Evolutionary conservation across 192 early-diverging fungal species (phyloP), one percentile per base, ranked within the genome.

Genomic region (Linnemannia schmuckeri): DNA sequence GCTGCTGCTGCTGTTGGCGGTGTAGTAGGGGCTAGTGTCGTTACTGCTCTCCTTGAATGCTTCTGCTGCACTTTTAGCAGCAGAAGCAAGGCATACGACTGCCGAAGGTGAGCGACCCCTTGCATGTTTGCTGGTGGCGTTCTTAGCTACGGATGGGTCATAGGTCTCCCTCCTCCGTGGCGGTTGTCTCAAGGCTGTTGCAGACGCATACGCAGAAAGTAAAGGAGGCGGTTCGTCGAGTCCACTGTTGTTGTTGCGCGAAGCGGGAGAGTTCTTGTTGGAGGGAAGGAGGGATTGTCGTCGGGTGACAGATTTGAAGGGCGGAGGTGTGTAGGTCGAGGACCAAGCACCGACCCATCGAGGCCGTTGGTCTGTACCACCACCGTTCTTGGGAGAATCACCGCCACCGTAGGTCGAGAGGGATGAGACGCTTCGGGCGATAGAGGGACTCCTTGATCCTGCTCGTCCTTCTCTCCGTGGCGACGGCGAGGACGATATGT

Each of bases 341-440:
- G 80, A 82, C 80, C 80, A 82, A 41, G 80, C 42, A 0, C 80
- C 74, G 9, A 82, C 80, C 80, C 80, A 82, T 13, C 74, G 61
- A 17, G 80, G 80, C 22, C 80, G 63, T 27, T 82, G 66, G 4
- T 80, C 46, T 30, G 41, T 49, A 38, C 72, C 52, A 38, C 52
- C 22, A 52, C 42, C 37, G 41, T 52, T 57, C 79, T 80, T 80
- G 41, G 61, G 38, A 52, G 47, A 37, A 18, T 76, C 75, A 18
- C 55, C 72, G 8, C 40, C 0, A 46, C 49, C 49, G 69, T 27
- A 46, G 6, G 9, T 61, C 15, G 55, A 57, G 8, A 57, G 24
- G 6, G 55, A 63, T 8, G 61, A 66, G 61, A 66, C 61, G 30
- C 61, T 66, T 66, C 61, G 61, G 12, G 61, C 61, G 61, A 66